Percentiles rank a stretch among this genome's conserved stretches.
Evolutionary conservation across 257 asterid species (phyloP).

Genomic region (Gentiana macrophylla): DNA sequence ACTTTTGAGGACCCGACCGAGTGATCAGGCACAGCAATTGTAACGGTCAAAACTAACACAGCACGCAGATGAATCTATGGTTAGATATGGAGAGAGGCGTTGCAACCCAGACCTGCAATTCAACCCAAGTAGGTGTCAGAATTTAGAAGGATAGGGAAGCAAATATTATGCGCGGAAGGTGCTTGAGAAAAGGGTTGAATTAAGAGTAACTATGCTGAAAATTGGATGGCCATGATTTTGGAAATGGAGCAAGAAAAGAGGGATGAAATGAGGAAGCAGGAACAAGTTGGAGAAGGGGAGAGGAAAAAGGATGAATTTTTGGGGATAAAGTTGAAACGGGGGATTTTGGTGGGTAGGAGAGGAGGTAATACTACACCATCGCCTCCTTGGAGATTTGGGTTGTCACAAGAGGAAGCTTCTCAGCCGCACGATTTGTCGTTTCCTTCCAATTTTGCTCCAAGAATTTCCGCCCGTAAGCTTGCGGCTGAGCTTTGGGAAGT

Average conservation of each 20-base stretch:
- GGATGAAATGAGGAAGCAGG: conserved; percentile 25
- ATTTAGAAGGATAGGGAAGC: no score
- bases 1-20: conserved; percentile 9
- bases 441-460: conserved; percentile 19
- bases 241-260: conserved; percentile 11
- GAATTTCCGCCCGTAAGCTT: conserved; percentile 68
- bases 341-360: conserved; percentile 54
- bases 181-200: conserved; percentile 14
- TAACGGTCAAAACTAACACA: not conserved
- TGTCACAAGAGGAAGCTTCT: conserved; percentile 45
- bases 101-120: no score
- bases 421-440: conserved; percentile 37
- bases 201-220: conserved; percentile 4
- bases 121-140: no score
- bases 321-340: conserved; percentile 49
- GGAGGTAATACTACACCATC: conserved; percentile 70
- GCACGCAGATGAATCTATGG: not conserved
- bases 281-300: conserved; percentile 29
- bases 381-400: conserved; percentile 62
- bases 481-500: conserved; percentile 79
- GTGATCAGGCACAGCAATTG: not conserved
- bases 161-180: not conserved
- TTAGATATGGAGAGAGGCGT: conserved; percentile 17
- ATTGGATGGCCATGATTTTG: conserved; percentile 17
- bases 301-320: conserved; percentile 21